These are phyloP conservation scores for Xylaria digitata DNA, from an alignment of 2,329 filamentous ascomycete species.

Conservation along the genomic window DNA sequence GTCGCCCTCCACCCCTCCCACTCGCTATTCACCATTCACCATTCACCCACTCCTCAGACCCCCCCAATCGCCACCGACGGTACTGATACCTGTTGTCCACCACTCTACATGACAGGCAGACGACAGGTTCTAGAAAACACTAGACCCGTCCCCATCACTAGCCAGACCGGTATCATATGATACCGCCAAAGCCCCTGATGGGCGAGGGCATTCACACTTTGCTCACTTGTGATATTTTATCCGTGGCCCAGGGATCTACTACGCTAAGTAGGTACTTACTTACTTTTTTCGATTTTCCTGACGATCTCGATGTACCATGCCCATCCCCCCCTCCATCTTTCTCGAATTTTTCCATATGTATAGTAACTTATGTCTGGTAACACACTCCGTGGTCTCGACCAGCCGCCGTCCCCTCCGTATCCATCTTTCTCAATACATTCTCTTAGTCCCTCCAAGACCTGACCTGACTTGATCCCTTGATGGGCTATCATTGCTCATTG, in stretches of 20 bases:
- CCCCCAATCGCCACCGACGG: too few species aligned
- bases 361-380: not conserved
- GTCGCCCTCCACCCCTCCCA: too few species aligned
- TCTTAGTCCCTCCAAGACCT: not conserved
- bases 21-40: too few species aligned
- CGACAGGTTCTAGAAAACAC: too few species aligned
- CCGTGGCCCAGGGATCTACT: not conserved
- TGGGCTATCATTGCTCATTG: constrained; percentile 1
- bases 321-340: not conserved
- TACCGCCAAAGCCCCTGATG: constrained; percentile 13
- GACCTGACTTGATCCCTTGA: not conserved
- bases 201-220: constrained; percentile 29
- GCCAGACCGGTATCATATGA: constrained; percentile 21
- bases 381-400: constrained; percentile 16
- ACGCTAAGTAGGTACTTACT: too few species aligned
- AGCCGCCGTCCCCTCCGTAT: not conserved
- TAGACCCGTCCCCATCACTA: not conserved
- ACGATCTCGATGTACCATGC: constrained; percentile 25
- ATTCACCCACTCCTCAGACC: too few species aligned
- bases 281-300: not conserved
- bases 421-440: constrained; percentile 1
- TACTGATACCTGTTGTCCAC: too few species aligned
- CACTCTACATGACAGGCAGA: too few species aligned
- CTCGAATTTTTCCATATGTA: not conserved
- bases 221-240: not conserved